Conservation (phyloP, 2,329 filamentous ascomycete species). For the Myriosclerotinia duriaeana region DNA sequence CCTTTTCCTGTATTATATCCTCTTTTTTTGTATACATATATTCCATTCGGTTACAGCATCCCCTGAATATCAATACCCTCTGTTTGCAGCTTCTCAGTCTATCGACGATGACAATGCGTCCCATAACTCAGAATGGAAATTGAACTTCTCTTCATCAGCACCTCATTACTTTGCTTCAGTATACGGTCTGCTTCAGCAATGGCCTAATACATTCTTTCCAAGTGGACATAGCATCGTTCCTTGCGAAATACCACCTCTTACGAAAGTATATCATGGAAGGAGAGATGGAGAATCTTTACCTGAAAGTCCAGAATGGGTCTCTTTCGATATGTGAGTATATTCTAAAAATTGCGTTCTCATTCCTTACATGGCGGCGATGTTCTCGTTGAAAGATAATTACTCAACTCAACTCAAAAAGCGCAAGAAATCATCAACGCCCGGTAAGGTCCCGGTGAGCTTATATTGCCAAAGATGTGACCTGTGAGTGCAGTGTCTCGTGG, state of each 20-base stretch:
- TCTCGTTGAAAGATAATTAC: too few relatives aligned
- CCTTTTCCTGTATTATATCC: background rate
- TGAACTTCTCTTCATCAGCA: slow-evolving; percentile 50
- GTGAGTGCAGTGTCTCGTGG: background rate
- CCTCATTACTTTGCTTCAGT: slow-evolving; percentile 52
- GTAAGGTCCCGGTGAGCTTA: background rate
- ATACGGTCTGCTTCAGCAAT: slow-evolving; percentile 50
- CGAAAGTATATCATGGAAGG: slow-evolving; percentile 51
- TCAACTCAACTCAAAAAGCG: too few relatives aligned
- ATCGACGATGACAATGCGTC: background rate
- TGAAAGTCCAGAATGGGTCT: slow-evolving; percentile 53
- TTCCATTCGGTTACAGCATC: background rate
- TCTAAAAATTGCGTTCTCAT: background rate
- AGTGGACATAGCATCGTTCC: slow-evolving; percentile 51
- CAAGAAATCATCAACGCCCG: background rate
- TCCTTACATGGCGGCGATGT: background rate
- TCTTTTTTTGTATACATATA: background rate
- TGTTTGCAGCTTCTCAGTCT: background rate
- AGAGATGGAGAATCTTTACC: slow-evolving; percentile 43
- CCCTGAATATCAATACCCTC: background rate
- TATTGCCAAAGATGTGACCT: background rate
- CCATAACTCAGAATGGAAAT: slow-evolving; percentile 31
- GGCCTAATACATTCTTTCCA: slow-evolving; percentile 53
- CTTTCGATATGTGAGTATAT: slow-evolving; percentile 47
- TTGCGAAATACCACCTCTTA: slow-evolving; percentile 48